These are phyloP conservation scores for Magnusiomyces magnusii DNA, from an alignment of 1,139 yeast species.

Conservation along the genomic window DNA sequence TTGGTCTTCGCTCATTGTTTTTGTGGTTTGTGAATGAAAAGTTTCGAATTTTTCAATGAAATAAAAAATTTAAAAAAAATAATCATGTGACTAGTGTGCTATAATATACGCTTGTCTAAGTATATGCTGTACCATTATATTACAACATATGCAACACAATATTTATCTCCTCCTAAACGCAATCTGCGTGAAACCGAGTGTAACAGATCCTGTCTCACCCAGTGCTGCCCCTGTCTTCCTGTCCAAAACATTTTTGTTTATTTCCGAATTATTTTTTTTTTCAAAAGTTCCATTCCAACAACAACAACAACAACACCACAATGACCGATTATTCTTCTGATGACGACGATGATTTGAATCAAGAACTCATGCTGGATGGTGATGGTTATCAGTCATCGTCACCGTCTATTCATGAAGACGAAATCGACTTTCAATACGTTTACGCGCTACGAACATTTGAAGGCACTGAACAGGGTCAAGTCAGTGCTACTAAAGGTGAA, in stretches of 20 bases:
- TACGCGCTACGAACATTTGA: conserved; percentile 82
- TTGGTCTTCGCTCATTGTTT: background rate
- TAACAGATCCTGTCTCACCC: too few species aligned
- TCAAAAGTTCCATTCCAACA: too few species aligned
- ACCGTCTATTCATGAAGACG: conserved; percentile 51
- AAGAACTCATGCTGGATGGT: conserved; percentile 15
- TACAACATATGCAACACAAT: too few species aligned
- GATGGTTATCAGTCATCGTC: conserved; percentile 35
- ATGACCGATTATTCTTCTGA: background rate
- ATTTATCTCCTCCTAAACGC: too few species aligned
- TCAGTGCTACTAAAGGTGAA: conserved; percentile 71
- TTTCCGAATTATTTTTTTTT: too few species aligned
- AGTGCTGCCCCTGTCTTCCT: background rate
- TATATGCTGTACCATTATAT: too few species aligned
- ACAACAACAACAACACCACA: too few species aligned
- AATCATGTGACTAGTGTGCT: too few species aligned
- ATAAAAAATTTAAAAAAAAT: too few species aligned
- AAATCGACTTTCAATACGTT: conserved; percentile 72
- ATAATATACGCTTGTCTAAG: too few species aligned
- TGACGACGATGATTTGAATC: background rate
- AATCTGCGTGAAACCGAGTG: too few species aligned
- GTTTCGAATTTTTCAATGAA: too few species aligned
- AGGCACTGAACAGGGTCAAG: conserved; percentile 94
- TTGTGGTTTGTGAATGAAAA: background rate
- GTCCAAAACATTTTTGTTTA: background rate